Conservation (phyloP, 2,329 filamentous ascomycete species). For the Teratosphaeria nubilosa region DNA sequence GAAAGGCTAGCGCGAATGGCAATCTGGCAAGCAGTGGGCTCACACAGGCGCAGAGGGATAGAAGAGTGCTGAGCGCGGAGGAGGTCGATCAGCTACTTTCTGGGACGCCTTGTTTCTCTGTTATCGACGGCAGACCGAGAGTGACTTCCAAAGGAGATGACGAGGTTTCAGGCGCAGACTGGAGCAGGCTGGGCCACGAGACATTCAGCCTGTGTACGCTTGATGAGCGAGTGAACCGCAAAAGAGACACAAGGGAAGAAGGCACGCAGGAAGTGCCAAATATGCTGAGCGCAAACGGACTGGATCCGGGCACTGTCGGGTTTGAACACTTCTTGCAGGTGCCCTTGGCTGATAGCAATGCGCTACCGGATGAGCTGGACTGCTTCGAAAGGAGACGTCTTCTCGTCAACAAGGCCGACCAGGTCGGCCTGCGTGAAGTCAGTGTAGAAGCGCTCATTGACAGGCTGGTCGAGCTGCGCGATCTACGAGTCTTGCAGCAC, state of each 20-base stretch:
- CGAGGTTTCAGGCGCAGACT: neutral
- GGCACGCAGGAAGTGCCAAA: slow-evolving; percentile 36
- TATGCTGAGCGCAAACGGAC: slow-evolving; percentile 37
- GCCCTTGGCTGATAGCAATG: slow-evolving; percentile 29
- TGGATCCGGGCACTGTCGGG: slow-evolving; percentile 37
- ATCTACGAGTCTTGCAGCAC: slow-evolving; percentile 4
- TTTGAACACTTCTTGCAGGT: slow-evolving; percentile 39
- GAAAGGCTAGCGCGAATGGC: neutral
- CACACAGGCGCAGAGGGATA: slow-evolving; percentile 1
- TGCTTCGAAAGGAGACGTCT: slow-evolving; percentile 11
- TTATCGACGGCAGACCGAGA: slow-evolving; percentile 5
- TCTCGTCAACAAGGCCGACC: slow-evolving; percentile 12
- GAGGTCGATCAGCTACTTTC: slow-evolving; percentile 17
- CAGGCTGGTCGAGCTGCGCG: slow-evolving; percentile 14
- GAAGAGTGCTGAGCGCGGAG: slow-evolving; percentile 7
- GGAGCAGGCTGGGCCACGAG: neutral
- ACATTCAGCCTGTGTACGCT: neutral
- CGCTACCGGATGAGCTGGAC: slow-evolving; percentile 6
- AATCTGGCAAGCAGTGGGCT: neutral
- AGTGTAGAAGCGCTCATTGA: slow-evolving; percentile 13
- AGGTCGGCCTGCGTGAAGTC: slow-evolving; percentile 15
- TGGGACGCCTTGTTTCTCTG: slow-evolving; percentile 20
- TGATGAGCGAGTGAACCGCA: neutral
- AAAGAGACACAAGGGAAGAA: neutral
- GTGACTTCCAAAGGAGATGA: neutral